Percentiles rank a stretch among this genome's conserved stretches.
These are phyloP conservation scores for Chlorella sp. DNA, from an alignment of 139 green algal genomes.

Conservation along the genomic window DNA sequence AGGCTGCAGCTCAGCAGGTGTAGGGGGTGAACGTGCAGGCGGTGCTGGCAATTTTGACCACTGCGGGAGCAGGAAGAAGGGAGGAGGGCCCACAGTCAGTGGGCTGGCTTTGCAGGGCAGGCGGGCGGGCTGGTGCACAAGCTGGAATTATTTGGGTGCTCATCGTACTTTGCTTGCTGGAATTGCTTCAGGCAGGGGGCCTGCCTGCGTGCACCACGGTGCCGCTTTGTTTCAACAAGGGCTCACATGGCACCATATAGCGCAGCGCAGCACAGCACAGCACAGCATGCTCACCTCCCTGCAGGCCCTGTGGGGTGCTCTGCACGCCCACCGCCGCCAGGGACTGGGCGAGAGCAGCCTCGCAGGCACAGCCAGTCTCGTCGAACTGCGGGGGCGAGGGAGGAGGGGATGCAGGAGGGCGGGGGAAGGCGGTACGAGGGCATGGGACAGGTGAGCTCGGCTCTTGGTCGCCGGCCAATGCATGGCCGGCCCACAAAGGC, in stretches of 20 bases:
- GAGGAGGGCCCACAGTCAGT: no score
- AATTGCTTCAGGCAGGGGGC: no score
- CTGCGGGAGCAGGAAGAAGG: background rate
- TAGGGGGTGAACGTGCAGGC: slow-evolving; percentile 6
- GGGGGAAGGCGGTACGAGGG: background rate
- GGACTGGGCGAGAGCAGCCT: background rate
- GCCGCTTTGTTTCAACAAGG: no score
- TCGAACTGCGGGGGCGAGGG: background rate
- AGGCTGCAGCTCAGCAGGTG: background rate
- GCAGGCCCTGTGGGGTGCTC: background rate
- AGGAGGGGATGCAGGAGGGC: background rate
- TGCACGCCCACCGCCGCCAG: background rate
- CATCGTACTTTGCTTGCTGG: no score
- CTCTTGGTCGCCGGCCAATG: no score
- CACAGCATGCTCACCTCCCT: background rate
- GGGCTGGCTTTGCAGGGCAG: background rate
- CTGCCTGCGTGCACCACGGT: no score
- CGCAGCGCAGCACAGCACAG: background rate
- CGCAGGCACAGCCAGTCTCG: background rate
- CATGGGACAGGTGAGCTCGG: background rate
- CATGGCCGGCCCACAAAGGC: no score
- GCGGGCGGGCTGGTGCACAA: background rate
- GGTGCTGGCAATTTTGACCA: background rate
- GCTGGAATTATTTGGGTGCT: no score
- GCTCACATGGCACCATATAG: no score